phyloP scores from a whole-genome alignment of 768 basidiomycete species.

The Tylopilus balloui region DNA sequence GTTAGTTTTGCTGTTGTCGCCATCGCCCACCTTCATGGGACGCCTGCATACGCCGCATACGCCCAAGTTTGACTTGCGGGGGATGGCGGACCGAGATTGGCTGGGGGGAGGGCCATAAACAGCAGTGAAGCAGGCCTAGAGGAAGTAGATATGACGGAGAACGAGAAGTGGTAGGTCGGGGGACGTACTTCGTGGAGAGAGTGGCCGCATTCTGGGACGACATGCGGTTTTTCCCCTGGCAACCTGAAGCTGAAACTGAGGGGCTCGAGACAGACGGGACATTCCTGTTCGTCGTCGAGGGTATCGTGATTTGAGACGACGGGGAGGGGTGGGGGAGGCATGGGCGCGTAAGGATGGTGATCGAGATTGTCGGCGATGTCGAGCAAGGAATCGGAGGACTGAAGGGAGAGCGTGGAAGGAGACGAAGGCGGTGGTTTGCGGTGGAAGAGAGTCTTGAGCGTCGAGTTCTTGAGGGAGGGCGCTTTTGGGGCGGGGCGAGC shows the following conservation, averaged over 20 bases:
- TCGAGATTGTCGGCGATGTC: conserved; percentile 34
- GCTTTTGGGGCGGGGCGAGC: conserved; percentile 31
- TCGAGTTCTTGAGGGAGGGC: conserved; percentile 32
- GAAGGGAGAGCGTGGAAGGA: conserved; percentile 48
- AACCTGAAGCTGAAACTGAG: conserved; percentile 89
- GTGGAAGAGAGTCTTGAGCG: conserved; percentile 44
- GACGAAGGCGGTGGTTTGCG: conserved; percentile 40
- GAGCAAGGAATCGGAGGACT: conserved; percentile 41
- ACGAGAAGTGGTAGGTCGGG: background rate
- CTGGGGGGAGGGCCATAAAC: conserved; percentile 88
- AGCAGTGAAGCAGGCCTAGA: conserved; percentile 89
- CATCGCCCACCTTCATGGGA: conserved; percentile 93
- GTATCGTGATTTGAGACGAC: conserved; percentile 64
- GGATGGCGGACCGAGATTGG: conserved; percentile 48
- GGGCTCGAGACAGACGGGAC: conserved; percentile 95
- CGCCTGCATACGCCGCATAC: conserved; percentile 96
- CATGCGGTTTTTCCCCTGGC: conserved; percentile 95
- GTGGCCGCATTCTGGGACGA: conserved; percentile 97
- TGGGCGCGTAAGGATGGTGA: conserved; percentile 53
- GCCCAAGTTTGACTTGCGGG: conserved; percentile 77
- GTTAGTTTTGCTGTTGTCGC: conserved; percentile 77
- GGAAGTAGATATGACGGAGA: conserved; percentile 4
- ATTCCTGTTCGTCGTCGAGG: conserved; percentile 80
- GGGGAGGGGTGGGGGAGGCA: conserved; percentile 63
- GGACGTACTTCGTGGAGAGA: conserved; percentile 82